phyloP scores from a whole-genome alignment of 345 rosid species.

The Combretum micranthum region DNA sequence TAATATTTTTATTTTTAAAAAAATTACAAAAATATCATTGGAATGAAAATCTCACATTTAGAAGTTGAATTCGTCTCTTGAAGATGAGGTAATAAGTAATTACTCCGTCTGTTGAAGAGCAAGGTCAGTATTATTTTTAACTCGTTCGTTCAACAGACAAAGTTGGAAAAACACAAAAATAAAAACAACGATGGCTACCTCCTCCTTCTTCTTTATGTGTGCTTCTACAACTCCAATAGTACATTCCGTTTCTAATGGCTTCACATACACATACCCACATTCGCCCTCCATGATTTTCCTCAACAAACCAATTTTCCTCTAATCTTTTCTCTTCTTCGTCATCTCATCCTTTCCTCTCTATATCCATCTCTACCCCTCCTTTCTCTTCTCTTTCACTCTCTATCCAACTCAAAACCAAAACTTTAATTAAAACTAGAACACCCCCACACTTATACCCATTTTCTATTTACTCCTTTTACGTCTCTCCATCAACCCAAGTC shows the following conservation, averaged over 20 bases:
- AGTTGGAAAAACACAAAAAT: too few relatives aligned
- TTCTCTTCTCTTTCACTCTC: slow-evolving; percentile 17
- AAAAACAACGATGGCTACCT: too few relatives aligned
- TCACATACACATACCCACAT: not conserved
- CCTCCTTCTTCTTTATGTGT: not conserved
- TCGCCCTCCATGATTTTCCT: slow-evolving; percentile 34
- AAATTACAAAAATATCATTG: too few relatives aligned
- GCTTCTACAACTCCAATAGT: not conserved
- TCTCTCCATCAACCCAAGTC: not conserved
- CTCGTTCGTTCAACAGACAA: too few relatives aligned
- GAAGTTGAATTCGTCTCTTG: too few relatives aligned
- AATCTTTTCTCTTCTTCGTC: slow-evolving; percentile 6
- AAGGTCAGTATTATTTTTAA: too few relatives aligned
- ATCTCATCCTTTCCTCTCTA: slow-evolving; percentile 13
- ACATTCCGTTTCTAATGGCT: not conserved
- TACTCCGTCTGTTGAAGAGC: too few relatives aligned
- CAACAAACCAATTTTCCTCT: slow-evolving; percentile 33
- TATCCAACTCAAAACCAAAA: too few relatives aligned
- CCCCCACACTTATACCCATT: not conserved
- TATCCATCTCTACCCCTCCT: slow-evolving; percentile 19
- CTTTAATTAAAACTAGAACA: too few relatives aligned
- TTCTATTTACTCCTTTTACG: not conserved
- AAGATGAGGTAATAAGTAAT: too few relatives aligned
- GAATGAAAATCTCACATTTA: too few relatives aligned
- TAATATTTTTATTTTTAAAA: too few relatives aligned